A percentile compares a stretch with the other conserved stretches of the same genome.
These are phyloP conservation scores for Aspergillus sp. DNA, from an alignment of 2,329 filamentous ascomycete species.

Conservation along the genomic window DNA sequence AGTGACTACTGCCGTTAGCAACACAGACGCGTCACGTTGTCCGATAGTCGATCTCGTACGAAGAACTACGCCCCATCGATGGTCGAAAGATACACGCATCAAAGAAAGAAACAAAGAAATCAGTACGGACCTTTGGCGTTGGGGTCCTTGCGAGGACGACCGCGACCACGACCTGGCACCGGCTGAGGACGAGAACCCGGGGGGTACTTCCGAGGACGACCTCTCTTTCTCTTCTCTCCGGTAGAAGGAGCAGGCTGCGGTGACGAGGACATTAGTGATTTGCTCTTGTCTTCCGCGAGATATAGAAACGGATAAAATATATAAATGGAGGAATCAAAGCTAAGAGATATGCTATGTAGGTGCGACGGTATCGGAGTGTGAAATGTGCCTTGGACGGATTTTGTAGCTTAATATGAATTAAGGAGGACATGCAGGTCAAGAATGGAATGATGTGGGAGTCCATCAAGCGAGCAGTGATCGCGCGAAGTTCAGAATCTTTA, in stretches of 20 bases:
- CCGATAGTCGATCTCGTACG: too few relatives aligned
- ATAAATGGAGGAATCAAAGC: background rate
- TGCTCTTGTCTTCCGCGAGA: background rate
- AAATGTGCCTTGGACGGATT: background rate
- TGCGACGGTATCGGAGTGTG: background rate
- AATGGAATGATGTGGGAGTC: constrained; percentile 3
- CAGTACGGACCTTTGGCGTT: constrained; percentile 12
- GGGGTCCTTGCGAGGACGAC: constrained; percentile 29
- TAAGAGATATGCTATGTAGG: background rate
- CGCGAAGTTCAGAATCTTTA: background rate
- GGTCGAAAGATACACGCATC: background rate
- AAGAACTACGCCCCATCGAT: background rate
- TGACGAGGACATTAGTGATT: constrained; percentile 8
- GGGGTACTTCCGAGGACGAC: constrained; percentile 33
- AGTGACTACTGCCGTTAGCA: constrained; percentile 10
- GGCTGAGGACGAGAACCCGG: constrained; percentile 21
- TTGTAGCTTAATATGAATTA: background rate
- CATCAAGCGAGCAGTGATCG: constrained; percentile 11
- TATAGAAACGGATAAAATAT: background rate
- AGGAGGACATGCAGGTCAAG: constrained; percentile 8
- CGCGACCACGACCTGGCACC: constrained; percentile 28
- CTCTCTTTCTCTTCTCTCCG: constrained; percentile 31
- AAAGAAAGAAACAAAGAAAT: background rate
- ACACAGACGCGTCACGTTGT: background rate
- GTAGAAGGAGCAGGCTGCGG: constrained; percentile 17